Evolutionary conservation across 2,329 filamentous ascomycete genomes (phyloP).

Genomic region (Colletotrichum melonis): DNA sequence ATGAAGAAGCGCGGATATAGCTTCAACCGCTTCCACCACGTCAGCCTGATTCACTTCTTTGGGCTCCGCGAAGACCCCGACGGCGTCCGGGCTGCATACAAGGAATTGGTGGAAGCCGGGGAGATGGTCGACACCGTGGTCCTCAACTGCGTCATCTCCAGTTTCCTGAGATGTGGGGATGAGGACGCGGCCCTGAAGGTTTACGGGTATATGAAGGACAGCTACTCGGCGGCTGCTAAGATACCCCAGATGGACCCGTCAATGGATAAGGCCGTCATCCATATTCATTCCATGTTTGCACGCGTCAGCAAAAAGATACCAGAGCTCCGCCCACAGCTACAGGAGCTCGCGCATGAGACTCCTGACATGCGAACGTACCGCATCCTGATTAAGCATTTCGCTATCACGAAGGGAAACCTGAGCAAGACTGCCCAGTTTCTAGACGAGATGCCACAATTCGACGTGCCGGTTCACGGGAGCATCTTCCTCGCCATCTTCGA

Average conservation of each 20-base stretch:
- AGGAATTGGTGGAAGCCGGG: slow-evolving; percentile 83
- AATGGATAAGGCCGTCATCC: slow-evolving; percentile 62
- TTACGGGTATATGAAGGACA: slow-evolving; percentile 84
- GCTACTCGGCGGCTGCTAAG: slow-evolving; percentile 54
- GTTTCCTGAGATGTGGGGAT: slow-evolving; percentile 82
- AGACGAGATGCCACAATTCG: slow-evolving; percentile 80
- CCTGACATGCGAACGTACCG: slow-evolving; percentile 85
- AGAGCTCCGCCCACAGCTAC: slow-evolving; percentile 63
- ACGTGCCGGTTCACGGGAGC: slow-evolving; percentile 77
- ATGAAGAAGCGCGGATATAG: slow-evolving; percentile 76
- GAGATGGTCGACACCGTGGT: slow-evolving; percentile 90
- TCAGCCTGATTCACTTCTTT: slow-evolving; percentile 85
- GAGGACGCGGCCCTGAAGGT: slow-evolving; percentile 81
- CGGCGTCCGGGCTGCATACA: slow-evolving; percentile 81
- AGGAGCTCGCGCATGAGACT: slow-evolving; percentile 72
- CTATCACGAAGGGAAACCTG: slow-evolving; percentile 76
- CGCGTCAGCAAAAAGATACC: slow-evolving; percentile 66
- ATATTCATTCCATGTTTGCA: slow-evolving; percentile 68
- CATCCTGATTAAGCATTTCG: slow-evolving; percentile 81
- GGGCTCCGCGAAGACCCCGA: slow-evolving; percentile 80
- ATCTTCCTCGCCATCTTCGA: slow-evolving; percentile 86
- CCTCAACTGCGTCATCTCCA: slow-evolving; percentile 86
- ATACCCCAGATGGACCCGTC: slow-evolving; percentile 59
- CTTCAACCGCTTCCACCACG: slow-evolving; percentile 83
- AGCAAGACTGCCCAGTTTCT: slow-evolving; percentile 77